Evolutionary conservation across 2,329 filamentous ascomycete species (phyloP), one percentile per base, ranked within the genome.

Genomic region (Trichoderma breve): DNA sequence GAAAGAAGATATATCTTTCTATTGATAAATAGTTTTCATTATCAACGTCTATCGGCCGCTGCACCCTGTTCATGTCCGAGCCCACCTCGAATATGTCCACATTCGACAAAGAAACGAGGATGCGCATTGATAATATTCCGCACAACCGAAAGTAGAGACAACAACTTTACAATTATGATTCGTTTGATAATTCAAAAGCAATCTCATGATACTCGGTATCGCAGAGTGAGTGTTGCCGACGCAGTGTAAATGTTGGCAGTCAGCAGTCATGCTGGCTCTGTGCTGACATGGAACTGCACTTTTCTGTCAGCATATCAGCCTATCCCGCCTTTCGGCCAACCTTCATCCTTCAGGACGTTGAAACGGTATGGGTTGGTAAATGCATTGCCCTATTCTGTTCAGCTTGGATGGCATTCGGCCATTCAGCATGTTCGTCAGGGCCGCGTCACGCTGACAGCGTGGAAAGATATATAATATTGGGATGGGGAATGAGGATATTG

Each of bases 221-320:
- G 26, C 14, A 60, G 21, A 30, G 57, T 24, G 12, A 62, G 24
- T 34, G 21, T 11, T 36, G 26, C 51, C 28, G 47, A 70, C 51
- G 66, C 66, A 62, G 32, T 62, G 66, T 70, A 70, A 70, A 39
- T 70, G 39, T 34, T 70, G 2, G 9, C 55, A n/a, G 66, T 70
- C 66, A 70, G 66, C 66, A 70, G 66, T 70, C 66, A 70, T 36
- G 66, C 57, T 43, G 28, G 18, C 39, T n/a, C n/a, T 30, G 26
- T 70, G 66, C 66, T 70, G 66, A 70, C 66, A 62, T 34, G 12
- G 36, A 70, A 51, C 8, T 36, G 66, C 66, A n/a, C 21, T 70
- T 70, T 62, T 18, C 28, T 28, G 66, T 70, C 66, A 70, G 66
- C 66, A 62, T 70, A 51, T 70, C 57, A 70, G 66, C 66, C 66